These are phyloP conservation scores for Penicillium bovifimosum DNA, from an alignment of 495 filamentous ascomycete genomes.

Conservation along the genomic window DNA sequence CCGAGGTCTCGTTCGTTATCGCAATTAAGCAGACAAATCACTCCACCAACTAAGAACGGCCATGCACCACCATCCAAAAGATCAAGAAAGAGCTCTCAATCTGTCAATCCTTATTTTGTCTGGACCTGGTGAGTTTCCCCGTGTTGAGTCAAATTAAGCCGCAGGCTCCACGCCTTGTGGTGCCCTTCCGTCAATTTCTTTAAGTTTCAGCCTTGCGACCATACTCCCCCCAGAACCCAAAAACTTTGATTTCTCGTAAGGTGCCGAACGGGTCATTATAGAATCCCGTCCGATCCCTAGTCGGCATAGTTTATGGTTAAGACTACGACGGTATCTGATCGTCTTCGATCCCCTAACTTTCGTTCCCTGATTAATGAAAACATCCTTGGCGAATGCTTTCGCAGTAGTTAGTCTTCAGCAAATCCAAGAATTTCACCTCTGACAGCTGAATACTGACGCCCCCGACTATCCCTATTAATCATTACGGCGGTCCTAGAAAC, in stretches of 20 bases:
- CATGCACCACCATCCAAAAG: constrained; percentile 60
- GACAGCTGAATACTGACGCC: constrained; percentile 65
- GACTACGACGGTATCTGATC: constrained; percentile 72
- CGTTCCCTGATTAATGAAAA: constrained; percentile 73
- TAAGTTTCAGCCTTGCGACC: constrained; percentile 68
- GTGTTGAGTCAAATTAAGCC: constrained; percentile 68
- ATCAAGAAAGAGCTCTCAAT: constrained; percentile 48
- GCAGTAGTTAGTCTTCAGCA: constrained; percentile 64
- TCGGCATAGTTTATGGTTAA: constrained; percentile 73
- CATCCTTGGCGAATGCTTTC: constrained; percentile 67
- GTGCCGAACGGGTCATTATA: constrained; percentile 65
- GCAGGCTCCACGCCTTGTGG: constrained; percentile 56
- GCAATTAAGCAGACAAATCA: constrained; percentile 74
- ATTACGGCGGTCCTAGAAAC: constrained; percentile 64
- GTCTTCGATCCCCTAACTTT: constrained; percentile 73
- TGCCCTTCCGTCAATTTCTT: constrained; percentile 66
- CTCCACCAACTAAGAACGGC: constrained; percentile 63
- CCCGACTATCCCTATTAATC: constrained; percentile 68
- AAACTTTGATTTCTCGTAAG: constrained; percentile 74
- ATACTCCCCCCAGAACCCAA: constrained; percentile 70
- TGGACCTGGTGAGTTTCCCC: constrained; percentile 64
- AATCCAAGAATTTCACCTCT: constrained; percentile 65
- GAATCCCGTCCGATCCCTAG: constrained; percentile 66
- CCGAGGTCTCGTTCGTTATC: constrained; percentile 72
- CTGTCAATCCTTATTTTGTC: constrained; percentile 60